Evolutionary conservation across 352 stramenopile species (phyloP).

Genomic region (Paralagenidium karlingii): DNA sequence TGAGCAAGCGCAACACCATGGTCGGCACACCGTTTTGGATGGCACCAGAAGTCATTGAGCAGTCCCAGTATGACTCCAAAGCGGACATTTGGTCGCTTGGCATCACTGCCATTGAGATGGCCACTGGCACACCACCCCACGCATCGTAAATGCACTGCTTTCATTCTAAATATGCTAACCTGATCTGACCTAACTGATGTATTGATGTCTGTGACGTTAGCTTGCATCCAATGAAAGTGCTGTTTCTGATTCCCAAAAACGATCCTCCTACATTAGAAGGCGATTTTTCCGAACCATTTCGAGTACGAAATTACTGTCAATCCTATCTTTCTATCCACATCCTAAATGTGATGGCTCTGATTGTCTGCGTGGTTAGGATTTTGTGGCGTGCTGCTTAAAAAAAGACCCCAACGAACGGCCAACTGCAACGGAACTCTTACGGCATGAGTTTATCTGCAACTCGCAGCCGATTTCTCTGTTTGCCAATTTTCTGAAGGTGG

Average conservation of each 20-base stretch:
- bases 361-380: too few relatives aligned
- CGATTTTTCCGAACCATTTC: conserved; percentile 56
- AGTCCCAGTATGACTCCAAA: conserved; percentile 91
- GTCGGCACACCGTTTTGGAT: conserved; percentile 99
- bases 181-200: not conserved
- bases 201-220: too few relatives aligned
- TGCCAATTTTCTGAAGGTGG: conserved; percentile 47
- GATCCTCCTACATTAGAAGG: conserved; percentile 77
- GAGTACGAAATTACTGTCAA: too few relatives aligned
- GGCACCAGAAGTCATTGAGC: conserved; percentile 80
- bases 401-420: conserved; percentile 81
- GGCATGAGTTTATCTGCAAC: conserved; percentile 73
- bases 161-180: not conserved
- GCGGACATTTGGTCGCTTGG: conserved; percentile 98
- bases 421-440: conserved; percentile 68
- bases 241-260: conserved; percentile 98
- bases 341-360: conserved; percentile 15
- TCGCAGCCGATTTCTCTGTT: conserved; percentile 62
- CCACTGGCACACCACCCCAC: conserved; percentile 92
- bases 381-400: conserved; percentile 79
- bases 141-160: conserved; percentile 43
- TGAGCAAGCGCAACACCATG: conserved; percentile 96
- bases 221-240: conserved; percentile 96
- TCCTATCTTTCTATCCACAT: conserved; percentile 17
- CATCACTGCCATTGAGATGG: conserved; percentile 98